Percentiles rank a stretch among this genome's conserved stretches.
Conservation (phyloP, 73 alveolate species). For the Paramecium octaurelia region DNA sequence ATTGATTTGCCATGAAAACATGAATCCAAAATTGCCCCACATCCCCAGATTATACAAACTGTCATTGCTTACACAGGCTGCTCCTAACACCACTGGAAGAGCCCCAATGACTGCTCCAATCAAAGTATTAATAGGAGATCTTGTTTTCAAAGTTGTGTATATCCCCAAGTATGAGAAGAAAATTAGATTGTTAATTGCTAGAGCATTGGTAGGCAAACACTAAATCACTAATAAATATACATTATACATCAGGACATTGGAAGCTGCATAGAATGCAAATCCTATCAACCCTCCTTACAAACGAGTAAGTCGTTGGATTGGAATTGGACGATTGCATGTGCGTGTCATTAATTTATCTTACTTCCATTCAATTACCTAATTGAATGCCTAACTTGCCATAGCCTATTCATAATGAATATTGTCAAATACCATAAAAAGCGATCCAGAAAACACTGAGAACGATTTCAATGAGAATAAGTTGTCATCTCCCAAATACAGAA, state of each 20-base stretch:
- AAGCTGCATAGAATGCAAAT: slow-evolving; percentile 61
- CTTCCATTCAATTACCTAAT: slow-evolving; percentile 69
- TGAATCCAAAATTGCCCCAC: slow-evolving; percentile 62
- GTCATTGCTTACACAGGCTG: slow-evolving; percentile 73
- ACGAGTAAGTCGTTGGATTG: slow-evolving; percentile 58
- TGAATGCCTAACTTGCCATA: slow-evolving; percentile 69
- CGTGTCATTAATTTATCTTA: slow-evolving; percentile 77
- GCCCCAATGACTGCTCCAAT: slow-evolving; percentile 91
- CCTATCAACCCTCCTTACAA: slow-evolving; percentile 65
- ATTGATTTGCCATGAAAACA: slow-evolving; percentile 83
- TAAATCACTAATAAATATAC: slow-evolving; percentile 16
- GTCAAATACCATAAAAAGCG: slow-evolving; percentile 13
- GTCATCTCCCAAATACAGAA: neutral
- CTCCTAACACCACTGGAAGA: slow-evolving; percentile 83
- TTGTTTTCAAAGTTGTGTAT: slow-evolving; percentile 77
- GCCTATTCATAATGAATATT: slow-evolving; percentile 26
- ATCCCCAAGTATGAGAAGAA: slow-evolving; percentile 72
- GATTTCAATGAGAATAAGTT: neutral
- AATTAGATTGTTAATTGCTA: slow-evolving; percentile 66
- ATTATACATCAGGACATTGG: slow-evolving; percentile 42
- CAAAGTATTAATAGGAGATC: slow-evolving; percentile 69
- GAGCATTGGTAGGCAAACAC: slow-evolving; percentile 67
- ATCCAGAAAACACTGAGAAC: neutral
- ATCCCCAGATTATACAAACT: slow-evolving; percentile 54
- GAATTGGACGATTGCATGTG: slow-evolving; percentile 77